Evolutionary conservation across 225 moss, liverwort and hornwort genomes (phyloP), one percentile per base, ranked within the genome.

Genomic region (Climacium dendroides): DNA sequence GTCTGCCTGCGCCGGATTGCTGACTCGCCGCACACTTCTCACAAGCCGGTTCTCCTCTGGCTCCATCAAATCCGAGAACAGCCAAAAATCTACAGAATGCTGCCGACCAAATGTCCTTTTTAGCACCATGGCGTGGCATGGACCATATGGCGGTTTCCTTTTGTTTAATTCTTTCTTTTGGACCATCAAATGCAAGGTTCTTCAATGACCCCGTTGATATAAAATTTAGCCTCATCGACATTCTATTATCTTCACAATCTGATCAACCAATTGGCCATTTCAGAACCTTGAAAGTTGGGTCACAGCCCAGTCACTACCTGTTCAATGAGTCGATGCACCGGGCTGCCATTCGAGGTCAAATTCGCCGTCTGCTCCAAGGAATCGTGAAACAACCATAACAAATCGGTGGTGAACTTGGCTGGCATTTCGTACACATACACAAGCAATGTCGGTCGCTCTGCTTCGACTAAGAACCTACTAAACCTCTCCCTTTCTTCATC

Each of bases 341-440:
- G 94, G 52, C 94, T 94, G 61, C 93, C 93, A 74, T 94, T 93
- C 52, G 94, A 92, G 26, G 93, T 93, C 86, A 91, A 61, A 87
- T 93, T 94, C 69, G 18, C 79, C 53, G 89, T 93, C 64, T 87
- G 84, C 85, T 54, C 87, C 60, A 89, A 65, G 8, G 93, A 89
- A 82, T 87, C 90, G 45, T 94, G 79, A 69, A 90, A 92, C 70
- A 93, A 83, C 90, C 88, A 83, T 7, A 94, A 79, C 72, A 94
- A 81, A 65, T 94, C 89, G 50, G 91, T 89, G 19, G 94, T 94
- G 88, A 94, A 93, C 89, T 92, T 92, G 83, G 87, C 71, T 63
- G 94, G 94, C 94, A 94, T 94, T 57, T 94, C 88, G 77, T 93
- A 90, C 41, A 94, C 90, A 81, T 88, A 93, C 52, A 94, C 90